These are phyloP conservation scores for Eremothecium coryli DNA, from an alignment of 1,139 yeast genomes.

Conservation along the genomic window DNA sequence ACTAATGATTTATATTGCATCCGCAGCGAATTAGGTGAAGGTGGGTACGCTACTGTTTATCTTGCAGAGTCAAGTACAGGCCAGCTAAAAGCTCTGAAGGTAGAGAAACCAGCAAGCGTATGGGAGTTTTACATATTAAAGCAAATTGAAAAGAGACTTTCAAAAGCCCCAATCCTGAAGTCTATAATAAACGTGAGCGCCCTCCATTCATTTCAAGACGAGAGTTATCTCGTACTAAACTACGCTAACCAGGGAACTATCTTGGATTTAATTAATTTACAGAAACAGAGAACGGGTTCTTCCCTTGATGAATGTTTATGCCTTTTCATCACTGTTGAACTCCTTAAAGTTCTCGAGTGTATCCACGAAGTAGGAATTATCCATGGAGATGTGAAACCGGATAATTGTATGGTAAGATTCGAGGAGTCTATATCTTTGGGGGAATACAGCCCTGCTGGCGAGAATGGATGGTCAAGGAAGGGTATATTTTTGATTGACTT, in stretches of 20 bases:
- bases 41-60: conserved; percentile 75
- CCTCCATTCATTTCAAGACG: conserved; percentile 55
- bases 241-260: conserved; percentile 69
- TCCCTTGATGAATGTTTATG: conserved; percentile 52
- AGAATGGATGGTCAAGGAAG: conserved; percentile 42
- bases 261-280: conserved; percentile 57
- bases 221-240: conserved; percentile 63
- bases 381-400: conserved; percentile 84
- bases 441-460: conserved; percentile 32
- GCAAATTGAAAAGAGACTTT: conserved; percentile 39
- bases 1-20: conserved; percentile 49
- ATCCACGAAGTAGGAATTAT: conserved; percentile 59
- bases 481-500: conserved; percentile 71
- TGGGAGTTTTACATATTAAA: conserved; percentile 79
- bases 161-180: conserved; percentile 23
- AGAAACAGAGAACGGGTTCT: conserved; percentile 26
- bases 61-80: conserved; percentile 61
- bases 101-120: conserved; percentile 58
- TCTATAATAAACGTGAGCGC: conserved; percentile 47
- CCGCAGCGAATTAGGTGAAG: conserved; percentile 59
- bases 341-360: conserved; percentile 50
- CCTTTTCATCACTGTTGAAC: conserved; percentile 54
- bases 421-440: conserved; percentile 24
- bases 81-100: conserved; percentile 55
- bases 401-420: conserved; percentile 72